A percentile compares a stretch with the other conserved stretches of the same genome.
These are phyloP conservation scores for Chrysoporthe deuterocubensis DNA, from an alignment of 2,329 filamentous ascomycete genomes.

Conservation along the genomic window DNA sequence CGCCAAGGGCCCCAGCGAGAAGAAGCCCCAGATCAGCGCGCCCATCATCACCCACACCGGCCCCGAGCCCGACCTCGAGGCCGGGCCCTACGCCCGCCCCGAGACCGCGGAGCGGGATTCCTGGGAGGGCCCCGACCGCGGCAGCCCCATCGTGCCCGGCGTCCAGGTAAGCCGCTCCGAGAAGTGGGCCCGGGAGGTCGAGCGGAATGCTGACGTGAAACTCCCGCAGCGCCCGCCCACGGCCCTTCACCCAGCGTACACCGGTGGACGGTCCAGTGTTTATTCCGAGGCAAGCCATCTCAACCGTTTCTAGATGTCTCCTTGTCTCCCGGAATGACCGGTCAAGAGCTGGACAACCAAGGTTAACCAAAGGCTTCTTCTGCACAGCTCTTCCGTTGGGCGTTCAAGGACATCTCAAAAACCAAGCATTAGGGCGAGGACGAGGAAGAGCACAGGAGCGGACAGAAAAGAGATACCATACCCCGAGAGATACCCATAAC, in stretches of 20 bases:
- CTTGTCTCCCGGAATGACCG: background rate
- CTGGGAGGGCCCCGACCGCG: constrained; percentile 40
- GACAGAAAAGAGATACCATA: background rate
- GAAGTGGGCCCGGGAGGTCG: background rate
- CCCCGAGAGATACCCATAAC: constrained; percentile 9
- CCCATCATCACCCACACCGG: constrained; percentile 38
- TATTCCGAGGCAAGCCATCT: constrained; percentile 57
- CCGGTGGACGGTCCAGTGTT: constrained; percentile 36
- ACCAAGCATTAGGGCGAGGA: background rate
- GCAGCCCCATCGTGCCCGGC: constrained; percentile 60
- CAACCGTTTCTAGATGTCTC: constrained; percentile 47
- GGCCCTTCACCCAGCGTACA: constrained; percentile 59
- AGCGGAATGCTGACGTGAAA: constrained; percentile 12
- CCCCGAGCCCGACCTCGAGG: constrained; percentile 41
- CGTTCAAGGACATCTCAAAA: constrained; percentile 10
- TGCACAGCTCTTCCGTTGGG: constrained; percentile 18
- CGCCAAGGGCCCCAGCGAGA: constrained; percentile 36
- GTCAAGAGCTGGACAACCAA: constrained; percentile 6
- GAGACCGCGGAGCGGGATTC: constrained; percentile 29
- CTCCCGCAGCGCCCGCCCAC: constrained; percentile 54
- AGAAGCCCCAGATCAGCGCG: constrained; percentile 50
- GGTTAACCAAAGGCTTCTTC: constrained; percentile 10
- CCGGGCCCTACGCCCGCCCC: constrained; percentile 34
- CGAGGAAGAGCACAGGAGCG: background rate
- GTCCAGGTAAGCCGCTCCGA: constrained; percentile 37